Conservation (phyloP, 305 asterid genomes). For the Rubia tinctorum region DNA sequence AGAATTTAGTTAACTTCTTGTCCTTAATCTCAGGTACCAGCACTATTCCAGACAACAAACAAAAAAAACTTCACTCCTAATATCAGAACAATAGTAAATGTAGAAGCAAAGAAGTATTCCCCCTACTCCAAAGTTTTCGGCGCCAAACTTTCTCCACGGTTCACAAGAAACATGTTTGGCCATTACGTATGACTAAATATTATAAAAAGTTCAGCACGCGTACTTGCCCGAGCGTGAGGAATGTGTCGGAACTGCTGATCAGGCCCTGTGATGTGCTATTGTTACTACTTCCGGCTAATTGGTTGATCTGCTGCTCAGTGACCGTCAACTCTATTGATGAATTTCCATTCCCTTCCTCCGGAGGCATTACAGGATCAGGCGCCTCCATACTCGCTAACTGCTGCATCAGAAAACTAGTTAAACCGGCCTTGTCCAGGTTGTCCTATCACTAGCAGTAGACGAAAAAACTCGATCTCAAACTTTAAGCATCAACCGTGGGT, state of each 20-base stretch:
- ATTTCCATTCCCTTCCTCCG: neutral
- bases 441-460: neutral
- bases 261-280: conserved; percentile 13
- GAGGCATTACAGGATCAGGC: neutral
- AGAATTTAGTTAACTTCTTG: no score
- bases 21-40: no score
- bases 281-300: neutral
- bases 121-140: no score
- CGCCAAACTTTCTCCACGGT: no score
- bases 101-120: no score
- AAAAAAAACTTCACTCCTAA: no score
- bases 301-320: conserved; percentile 21
- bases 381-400: conserved; percentile 4
- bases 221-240: conserved; percentile 14
- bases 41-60: no score
- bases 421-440: neutral
- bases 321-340: neutral
- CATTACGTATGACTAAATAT: no score
- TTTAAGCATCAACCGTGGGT: neutral
- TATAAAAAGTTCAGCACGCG: neutral
- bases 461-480: neutral
- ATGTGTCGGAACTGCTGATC: conserved; percentile 35
- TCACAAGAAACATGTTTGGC: no score
- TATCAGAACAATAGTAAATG: no score
- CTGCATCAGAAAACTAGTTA: neutral